These are phyloP conservation scores for Geum urbanum DNA, from an alignment of 306 rosid species.

Conservation along the genomic window DNA sequence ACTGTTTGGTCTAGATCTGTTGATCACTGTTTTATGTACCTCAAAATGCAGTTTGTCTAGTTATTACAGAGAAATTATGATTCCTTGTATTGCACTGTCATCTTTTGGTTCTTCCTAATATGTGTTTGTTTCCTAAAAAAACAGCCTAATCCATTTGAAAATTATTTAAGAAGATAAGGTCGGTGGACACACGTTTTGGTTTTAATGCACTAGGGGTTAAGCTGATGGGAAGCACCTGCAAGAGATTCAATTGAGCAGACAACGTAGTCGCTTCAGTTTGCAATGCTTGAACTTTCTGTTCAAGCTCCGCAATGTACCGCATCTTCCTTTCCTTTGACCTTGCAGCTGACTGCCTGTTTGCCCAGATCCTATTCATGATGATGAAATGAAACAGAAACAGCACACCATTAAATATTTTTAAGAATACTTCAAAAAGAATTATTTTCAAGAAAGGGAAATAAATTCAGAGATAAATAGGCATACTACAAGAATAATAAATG, in stretches of 20 bases:
- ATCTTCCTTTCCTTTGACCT: constrained; percentile 98
- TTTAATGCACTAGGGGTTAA: constrained; percentile 2
- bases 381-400: constrained; percentile 2
- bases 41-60: background rate
- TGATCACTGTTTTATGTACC: background rate
- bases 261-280: constrained; percentile 94
- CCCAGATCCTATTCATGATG: constrained; percentile 75
- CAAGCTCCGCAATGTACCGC: constrained; percentile 94
- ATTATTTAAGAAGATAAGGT: no score
- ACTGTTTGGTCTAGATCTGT: background rate
- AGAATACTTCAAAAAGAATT: no score
- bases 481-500: background rate
- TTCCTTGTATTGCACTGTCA: background rate
- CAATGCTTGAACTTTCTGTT: constrained; percentile 88
- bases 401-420: no score
- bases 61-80: background rate
- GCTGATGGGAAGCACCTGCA: constrained; percentile 58
- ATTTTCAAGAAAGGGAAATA: no score
- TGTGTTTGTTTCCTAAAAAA: background rate
- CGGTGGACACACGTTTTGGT: no score
- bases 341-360: constrained; percentile 97
- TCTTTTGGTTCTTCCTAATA: background rate
- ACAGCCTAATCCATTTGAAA: no score
- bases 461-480: background rate
- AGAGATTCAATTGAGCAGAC: constrained; percentile 84